Evolutionary conservation across 495 filamentous ascomycete species (phyloP).

Genomic region (Penicillium canescens): DNA sequence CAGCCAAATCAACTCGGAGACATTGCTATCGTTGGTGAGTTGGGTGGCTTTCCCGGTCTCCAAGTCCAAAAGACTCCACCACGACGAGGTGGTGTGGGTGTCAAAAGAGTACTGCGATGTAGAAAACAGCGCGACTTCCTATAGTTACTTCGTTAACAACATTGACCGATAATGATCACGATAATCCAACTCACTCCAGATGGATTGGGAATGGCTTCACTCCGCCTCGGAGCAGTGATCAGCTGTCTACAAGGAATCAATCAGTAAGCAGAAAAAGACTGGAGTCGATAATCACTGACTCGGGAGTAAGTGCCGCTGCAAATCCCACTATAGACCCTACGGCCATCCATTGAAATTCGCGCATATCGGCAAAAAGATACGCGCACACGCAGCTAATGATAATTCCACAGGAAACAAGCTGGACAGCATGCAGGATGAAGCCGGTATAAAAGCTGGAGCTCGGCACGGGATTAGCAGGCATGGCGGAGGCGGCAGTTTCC

Average conservation of each 20-base stretch:
- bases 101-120: conserved; percentile 48
- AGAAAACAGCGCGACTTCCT: conserved; percentile 36
- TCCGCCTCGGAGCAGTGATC: conserved; percentile 35
- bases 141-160: background rate
- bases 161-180: background rate
- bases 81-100: conserved; percentile 28
- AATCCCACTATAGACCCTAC: conserved; percentile 14
- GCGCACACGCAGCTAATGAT: conserved; percentile 1
- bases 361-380: conserved; percentile 15
- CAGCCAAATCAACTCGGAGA: conserved; percentile 46
- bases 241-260: conserved; percentile 19
- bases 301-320: conserved; percentile 18
- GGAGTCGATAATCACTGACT: conserved; percentile 11
- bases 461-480: conserved; percentile 3
- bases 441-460: conserved; percentile 1
- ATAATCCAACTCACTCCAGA: conserved; percentile 29
- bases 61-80: conserved; percentile 42
- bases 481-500: conserved; percentile 10
- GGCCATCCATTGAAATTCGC: conserved; percentile 16
- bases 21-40: conserved; percentile 42
- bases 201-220: conserved; percentile 39
- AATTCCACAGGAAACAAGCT: conserved; percentile 3
- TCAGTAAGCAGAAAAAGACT: background rate
- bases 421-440: background rate
- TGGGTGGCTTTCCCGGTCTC: conserved; percentile 34